Evolutionary conservation across 768 basidiomycete species (phyloP).

Genomic region (Rhodotorula graminis): DNA sequence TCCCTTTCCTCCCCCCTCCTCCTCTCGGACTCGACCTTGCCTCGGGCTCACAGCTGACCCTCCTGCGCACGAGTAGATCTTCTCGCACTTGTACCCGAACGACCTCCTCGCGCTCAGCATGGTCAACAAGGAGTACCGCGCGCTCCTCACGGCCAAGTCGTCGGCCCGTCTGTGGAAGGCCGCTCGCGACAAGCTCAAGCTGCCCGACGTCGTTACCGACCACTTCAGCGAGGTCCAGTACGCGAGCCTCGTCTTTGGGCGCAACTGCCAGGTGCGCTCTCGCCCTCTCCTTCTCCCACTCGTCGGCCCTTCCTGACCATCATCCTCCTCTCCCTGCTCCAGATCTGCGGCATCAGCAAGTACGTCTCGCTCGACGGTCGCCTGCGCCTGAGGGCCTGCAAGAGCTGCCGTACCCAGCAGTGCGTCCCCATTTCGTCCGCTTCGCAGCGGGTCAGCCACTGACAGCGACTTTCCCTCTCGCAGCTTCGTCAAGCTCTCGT

Average conservation of each 20-base stretch:
- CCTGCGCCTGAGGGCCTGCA: not conserved
- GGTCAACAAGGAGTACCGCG: conserved; percentile 4
- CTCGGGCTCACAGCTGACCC: not conserved
- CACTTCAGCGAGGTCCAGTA: not conserved
- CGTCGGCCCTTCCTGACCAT: too few species aligned
- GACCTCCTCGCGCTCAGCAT: conserved; percentile 18
- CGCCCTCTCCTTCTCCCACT: too few species aligned
- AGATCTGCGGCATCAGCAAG: not conserved
- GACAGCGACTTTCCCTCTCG: not conserved
- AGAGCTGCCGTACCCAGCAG: not conserved
- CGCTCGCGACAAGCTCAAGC: not conserved
- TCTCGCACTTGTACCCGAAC: conserved; percentile 41
- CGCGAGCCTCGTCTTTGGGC: not conserved
- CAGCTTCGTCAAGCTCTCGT: not conserved
- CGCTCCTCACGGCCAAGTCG: not conserved
- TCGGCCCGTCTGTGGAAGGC: not conserved
- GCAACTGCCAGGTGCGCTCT: not conserved
- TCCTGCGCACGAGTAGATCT: not conserved
- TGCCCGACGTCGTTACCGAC: not conserved
- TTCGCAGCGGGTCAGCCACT: not conserved
- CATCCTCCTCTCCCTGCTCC: too few species aligned
- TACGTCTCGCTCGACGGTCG: not conserved
- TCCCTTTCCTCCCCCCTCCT: not conserved
- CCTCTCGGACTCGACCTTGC: too few species aligned
- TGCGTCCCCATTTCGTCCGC: not conserved